Percentiles rank a stretch among this genome's conserved stretches.
These are phyloP conservation scores for Lophiostoma macrostomum DNA, from an alignment of 495 filamentous ascomycete species.

Conservation along the genomic window DNA sequence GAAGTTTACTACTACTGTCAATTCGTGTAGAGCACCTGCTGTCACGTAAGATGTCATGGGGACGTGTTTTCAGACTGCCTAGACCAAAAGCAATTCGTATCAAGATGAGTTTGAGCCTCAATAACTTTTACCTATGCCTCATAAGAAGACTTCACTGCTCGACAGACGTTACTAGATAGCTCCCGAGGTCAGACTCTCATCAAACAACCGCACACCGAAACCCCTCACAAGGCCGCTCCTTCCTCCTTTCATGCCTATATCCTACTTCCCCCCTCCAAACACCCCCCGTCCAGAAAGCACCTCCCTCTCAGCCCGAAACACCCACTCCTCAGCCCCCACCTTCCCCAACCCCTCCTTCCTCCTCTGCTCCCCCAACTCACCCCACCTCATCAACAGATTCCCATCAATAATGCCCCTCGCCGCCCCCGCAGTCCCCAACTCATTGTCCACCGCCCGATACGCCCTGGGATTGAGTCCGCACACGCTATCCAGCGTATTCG, in stretches of 20 bases:
- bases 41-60: no score
- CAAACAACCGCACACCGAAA: no score
- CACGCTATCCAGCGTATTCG: slow-evolving; percentile 68
- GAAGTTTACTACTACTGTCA: no score
- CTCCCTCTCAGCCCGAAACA: slow-evolving; percentile 58
- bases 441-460: slow-evolving; percentile 59
- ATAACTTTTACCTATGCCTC: no score
- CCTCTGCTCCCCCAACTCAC: slow-evolving; percentile 64
- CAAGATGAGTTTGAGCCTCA: no score
- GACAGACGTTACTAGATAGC: no score
- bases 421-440: slow-evolving; percentile 45
- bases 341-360: slow-evolving; percentile 66
- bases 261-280: slow-evolving; percentile 11
- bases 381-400: slow-evolving; percentile 59
- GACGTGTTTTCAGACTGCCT: no score
- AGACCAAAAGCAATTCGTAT: no score
- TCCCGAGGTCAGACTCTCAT: no score
- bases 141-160: no score
- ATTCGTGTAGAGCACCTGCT: no score
- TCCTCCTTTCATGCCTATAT: not conserved
- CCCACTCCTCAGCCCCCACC: slow-evolving; percentile 53
- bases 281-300: slow-evolving; percentile 59
- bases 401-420: slow-evolving; percentile 62
- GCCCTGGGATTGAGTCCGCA: slow-evolving; percentile 79
- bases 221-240: no score